Evolutionary conservation across 208 protist genomes (phyloP).

Genomic region (Trypanosomatidae sp.): DNA sequence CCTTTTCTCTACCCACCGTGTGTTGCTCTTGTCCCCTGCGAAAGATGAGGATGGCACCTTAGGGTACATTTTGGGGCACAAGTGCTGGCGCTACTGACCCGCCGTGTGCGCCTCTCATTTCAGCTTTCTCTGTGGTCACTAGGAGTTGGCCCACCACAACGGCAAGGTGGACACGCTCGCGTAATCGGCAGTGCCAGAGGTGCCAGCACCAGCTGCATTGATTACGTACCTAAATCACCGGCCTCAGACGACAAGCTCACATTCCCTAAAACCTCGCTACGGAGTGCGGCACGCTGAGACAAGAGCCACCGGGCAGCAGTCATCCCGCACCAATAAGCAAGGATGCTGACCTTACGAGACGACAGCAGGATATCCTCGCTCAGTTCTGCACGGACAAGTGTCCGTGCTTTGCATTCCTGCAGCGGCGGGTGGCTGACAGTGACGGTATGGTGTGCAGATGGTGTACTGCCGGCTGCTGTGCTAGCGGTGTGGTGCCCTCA

Average conservation of each 20-base stretch:
- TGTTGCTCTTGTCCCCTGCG: neutral
- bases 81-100: neutral
- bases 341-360: neutral
- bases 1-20: neutral
- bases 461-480: neutral
- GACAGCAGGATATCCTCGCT: neutral
- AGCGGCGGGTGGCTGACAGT: neutral
- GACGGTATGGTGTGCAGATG: neutral
- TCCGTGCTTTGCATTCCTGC: neutral
- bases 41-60: neutral
- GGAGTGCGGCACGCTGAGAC: neutral
- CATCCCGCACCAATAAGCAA: neutral
- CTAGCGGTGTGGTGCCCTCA: neutral
- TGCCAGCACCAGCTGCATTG: neutral
- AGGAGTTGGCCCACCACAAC: neutral
- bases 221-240: neutral
- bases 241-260: neutral
- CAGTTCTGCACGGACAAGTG: neutral
- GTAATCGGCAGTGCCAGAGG: neutral
- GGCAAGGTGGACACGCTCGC: neutral
- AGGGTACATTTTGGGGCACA: neutral
- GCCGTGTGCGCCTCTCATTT: neutral
- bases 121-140: neutral
- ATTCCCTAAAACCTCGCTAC: neutral
- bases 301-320: neutral